Percentiles rank a stretch among this genome's conserved stretches.
Conservation (phyloP, 129 eudicot species). For the Flaveria brownii region DNA sequence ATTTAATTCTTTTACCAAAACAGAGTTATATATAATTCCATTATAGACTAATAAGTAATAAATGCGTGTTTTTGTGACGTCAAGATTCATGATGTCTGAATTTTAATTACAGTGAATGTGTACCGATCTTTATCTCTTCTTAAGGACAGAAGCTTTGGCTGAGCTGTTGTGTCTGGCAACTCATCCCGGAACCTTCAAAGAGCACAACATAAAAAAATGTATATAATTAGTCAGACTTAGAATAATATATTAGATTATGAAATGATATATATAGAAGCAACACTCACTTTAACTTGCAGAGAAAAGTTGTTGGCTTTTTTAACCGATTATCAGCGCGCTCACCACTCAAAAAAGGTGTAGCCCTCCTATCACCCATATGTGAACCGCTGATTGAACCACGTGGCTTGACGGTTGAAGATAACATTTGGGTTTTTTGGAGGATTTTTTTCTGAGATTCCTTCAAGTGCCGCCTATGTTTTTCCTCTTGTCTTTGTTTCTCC, state of each 20-base stretch:
- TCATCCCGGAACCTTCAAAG: slow-evolving; percentile 87
- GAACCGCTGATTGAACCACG: slow-evolving; percentile 75
- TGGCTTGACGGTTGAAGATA: slow-evolving; percentile 61
- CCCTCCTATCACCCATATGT: slow-evolving; percentile 73
- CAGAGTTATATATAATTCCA: background rate
- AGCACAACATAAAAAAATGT: slow-evolving; percentile 13
- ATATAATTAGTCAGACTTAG: background rate
- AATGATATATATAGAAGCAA: background rate
- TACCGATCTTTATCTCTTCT: slow-evolving; percentile 84
- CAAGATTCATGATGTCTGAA: background rate
- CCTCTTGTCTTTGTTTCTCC: slow-evolving; percentile 80
- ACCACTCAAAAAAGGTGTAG: slow-evolving; percentile 55
- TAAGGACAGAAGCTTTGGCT: slow-evolving; percentile 68
- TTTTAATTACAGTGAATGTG: slow-evolving; percentile 9
- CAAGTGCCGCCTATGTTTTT: slow-evolving; percentile 62
- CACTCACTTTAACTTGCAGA: slow-evolving; percentile 95
- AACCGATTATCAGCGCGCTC: slow-evolving; percentile 74
- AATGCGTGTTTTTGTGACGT: background rate
- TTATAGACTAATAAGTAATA: background rate
- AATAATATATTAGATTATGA: background rate
- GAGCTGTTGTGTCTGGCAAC: slow-evolving; percentile 80
- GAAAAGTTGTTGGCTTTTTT: slow-evolving; percentile 86
- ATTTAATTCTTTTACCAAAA: background rate
- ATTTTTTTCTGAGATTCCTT: slow-evolving; percentile 66
- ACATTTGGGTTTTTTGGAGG: slow-evolving; percentile 61